phyloP scores from a whole-genome alignment of 1,284 basidiomycete genomes.

The Boletus calvinii region DNA sequence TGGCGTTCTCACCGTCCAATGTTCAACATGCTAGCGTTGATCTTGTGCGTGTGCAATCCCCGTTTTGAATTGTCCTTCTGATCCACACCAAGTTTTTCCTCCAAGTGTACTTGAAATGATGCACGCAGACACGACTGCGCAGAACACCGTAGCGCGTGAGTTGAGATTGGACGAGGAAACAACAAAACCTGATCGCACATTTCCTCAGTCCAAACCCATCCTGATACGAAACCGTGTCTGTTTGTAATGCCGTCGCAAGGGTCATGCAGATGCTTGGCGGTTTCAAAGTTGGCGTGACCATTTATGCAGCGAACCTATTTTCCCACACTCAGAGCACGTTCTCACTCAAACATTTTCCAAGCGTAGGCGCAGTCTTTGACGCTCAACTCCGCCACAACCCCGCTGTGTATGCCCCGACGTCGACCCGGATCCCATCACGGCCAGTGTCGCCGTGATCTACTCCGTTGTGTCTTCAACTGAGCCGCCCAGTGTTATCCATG shows the following conservation, averaged over 20 bases:
- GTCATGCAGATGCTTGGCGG: constrained; percentile 23
- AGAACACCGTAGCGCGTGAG: constrained; percentile 16
- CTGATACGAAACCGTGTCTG: constrained; percentile 7
- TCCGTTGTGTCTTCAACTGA: constrained; percentile 1
- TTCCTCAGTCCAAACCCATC: constrained; percentile 15
- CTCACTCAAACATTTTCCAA: not conserved
- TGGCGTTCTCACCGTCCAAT: constrained; percentile 17
- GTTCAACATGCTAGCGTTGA: constrained; percentile 13
- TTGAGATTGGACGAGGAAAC: not conserved
- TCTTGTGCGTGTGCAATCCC: constrained; percentile 5
- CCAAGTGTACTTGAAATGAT: not conserved
- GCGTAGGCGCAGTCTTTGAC: constrained; percentile 14
- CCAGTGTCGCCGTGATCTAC: constrained; percentile 15
- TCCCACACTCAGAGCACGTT: not conserved
- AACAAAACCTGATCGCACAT: not conserved
- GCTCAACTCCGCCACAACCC: constrained; percentile 11
- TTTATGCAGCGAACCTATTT: constrained; percentile 4
- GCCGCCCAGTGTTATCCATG: constrained; percentile 9
- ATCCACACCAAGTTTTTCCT: constrained; percentile 2
- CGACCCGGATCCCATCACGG: constrained; percentile 11
- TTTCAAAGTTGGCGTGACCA: constrained; percentile 15
- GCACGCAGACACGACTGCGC: constrained; percentile 9
- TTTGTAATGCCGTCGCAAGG: constrained; percentile 12
- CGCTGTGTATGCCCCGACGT: constrained; percentile 12
- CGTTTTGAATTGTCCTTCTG: not conserved